Conservation (phyloP, 805 yeast genomes). For the Nakazawaea pomicola region DNA sequence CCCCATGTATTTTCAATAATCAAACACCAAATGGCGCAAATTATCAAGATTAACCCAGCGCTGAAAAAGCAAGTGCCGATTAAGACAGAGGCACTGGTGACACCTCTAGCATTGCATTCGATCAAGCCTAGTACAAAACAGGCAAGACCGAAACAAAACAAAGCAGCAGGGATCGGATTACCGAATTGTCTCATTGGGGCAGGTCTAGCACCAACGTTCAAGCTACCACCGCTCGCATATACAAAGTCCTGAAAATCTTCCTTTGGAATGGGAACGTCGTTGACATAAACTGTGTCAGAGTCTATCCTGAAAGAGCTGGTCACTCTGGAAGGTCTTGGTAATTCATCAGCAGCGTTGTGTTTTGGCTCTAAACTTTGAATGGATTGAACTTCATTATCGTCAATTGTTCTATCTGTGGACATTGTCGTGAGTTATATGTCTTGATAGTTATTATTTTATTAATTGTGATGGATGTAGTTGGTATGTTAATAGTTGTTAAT, state of each 20-base stretch:
- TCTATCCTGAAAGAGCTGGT: not conserved
- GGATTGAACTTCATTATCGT: not conserved
- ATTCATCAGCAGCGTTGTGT: not conserved
- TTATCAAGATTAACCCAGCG: constrained; percentile 44
- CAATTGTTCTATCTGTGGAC: not conserved
- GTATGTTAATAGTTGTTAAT: no score
- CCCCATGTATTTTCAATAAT: constrained; percentile 52
- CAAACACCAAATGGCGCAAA: constrained; percentile 49
- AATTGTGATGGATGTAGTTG: no score
- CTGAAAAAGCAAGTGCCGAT: constrained; percentile 43
- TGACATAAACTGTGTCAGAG: not conserved
- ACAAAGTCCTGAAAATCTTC: not conserved
- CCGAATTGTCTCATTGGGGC: constrained; percentile 25
- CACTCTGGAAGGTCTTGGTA: not conserved
- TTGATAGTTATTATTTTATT: no score
- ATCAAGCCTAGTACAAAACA: constrained; percentile 44
- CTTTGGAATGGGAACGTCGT: not conserved
- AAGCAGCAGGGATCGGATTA: constrained; percentile 54
- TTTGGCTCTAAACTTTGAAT: constrained; percentile 5
- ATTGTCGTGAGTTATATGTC: not conserved
- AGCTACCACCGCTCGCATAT: constrained; percentile 46
- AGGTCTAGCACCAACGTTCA: constrained; percentile 34
- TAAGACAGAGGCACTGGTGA: constrained; percentile 35
- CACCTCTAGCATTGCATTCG: constrained; percentile 40
- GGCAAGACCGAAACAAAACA: constrained; percentile 41